Percentiles rank a stretch among this genome's conserved stretches.
Conservation (phyloP, 768 basidiomycete genomes). For the Mycena polygramma region DNA sequence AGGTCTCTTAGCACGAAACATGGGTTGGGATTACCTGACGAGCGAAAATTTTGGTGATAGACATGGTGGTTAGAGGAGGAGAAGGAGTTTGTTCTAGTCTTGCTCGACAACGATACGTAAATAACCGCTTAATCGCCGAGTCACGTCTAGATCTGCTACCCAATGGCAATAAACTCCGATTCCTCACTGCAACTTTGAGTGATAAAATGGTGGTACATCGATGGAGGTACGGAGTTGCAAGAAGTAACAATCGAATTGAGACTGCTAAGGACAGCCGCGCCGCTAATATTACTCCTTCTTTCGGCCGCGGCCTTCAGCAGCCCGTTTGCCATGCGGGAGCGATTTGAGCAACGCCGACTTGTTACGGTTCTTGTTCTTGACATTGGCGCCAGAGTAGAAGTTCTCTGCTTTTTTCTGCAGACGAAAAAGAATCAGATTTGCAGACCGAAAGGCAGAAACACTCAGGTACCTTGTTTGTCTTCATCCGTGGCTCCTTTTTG, state of each 20-base stretch:
- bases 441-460: conserved; percentile 4
- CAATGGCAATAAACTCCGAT: conserved; percentile 3
- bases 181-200: too few species aligned
- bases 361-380: conserved; percentile 87
- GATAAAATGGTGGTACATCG: conserved; percentile 1
- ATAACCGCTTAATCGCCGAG: background rate
- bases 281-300: conserved; percentile 19
- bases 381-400: conserved; percentile 88
- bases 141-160: conserved; percentile 4
- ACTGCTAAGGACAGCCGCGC: background rate
- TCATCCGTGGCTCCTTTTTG: conserved; percentile 85
- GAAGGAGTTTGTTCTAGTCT: background rate
- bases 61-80: conserved; percentile 68
- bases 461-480: conserved; percentile 84
- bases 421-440: conserved; percentile 21
- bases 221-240: background rate
- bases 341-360: conserved; percentile 74
- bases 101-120: too few species aligned
- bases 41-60: conserved; percentile 91
- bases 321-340: conserved; percentile 65
- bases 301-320: conserved; percentile 46
- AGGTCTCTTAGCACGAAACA: conserved; percentile 17
- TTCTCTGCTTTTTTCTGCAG: conserved; percentile 88
- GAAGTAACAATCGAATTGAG: background rate
- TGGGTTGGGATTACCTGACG: conserved; percentile 76